These are phyloP conservation scores for Crotalaria pallida DNA, from an alignment of 306 rosid genomes.

Conservation along the genomic window DNA sequence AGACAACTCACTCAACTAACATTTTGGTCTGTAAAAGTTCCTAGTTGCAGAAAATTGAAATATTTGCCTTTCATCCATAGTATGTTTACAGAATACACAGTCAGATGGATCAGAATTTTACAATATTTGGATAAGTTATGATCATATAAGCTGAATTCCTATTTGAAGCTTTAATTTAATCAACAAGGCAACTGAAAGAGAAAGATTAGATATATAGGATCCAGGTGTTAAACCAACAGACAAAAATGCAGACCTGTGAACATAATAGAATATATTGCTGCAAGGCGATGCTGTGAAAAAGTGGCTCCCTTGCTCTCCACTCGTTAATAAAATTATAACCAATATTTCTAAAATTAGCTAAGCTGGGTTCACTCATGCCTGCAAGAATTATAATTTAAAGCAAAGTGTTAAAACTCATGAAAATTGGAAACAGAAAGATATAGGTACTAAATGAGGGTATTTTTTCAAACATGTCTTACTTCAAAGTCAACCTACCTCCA, in stretches of 20 bases:
- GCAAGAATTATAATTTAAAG: constrained; percentile 20
- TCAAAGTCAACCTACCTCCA: constrained; percentile 31
- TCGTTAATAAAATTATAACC: constrained; percentile 53
- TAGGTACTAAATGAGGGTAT: neutral
- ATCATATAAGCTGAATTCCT: constrained; percentile 6
- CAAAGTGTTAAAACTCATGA: constrained; percentile 6
- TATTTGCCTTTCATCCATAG: neutral
- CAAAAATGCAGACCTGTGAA: constrained; percentile 55
- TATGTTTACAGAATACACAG: neutral
- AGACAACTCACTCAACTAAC: neutral
- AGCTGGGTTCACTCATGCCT: constrained; percentile 28
- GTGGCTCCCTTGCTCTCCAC: constrained; percentile 42
- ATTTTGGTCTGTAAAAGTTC: neutral
- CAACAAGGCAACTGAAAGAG: neutral
- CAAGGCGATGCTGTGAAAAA: constrained; percentile 67
- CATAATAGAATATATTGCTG: constrained; percentile 89
- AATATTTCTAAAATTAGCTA: constrained; percentile 46
- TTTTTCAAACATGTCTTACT: neutral
- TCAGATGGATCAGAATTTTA: neutral
- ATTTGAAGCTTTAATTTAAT: neutral
- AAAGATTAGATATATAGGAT: neutral
- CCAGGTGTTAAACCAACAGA: neutral
- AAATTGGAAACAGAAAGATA: neutral
- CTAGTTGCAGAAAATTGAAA: neutral
- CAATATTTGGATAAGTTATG: neutral